These are phyloP conservation scores for Hypsizygus marmoreus DNA, from an alignment of 768 basidiomycete genomes.

Conservation along the genomic window DNA sequence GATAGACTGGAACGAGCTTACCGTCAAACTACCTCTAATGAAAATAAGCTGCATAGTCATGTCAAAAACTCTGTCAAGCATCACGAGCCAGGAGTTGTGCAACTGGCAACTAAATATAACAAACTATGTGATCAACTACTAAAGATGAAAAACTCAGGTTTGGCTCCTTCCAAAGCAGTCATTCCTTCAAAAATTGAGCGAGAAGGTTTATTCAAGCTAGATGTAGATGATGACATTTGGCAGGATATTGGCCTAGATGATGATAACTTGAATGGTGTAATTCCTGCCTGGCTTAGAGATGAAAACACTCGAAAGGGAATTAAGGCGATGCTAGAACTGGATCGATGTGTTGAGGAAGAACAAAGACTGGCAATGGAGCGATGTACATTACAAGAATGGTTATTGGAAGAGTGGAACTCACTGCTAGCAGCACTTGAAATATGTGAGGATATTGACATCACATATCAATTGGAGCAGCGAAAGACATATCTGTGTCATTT, in stretches of 20 bases:
- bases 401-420: too few relatives aligned
- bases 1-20: not conserved
- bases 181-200: constrained; percentile 22
- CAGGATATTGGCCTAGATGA: constrained; percentile 30
- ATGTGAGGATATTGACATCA: too few relatives aligned
- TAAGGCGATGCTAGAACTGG: constrained; percentile 23
- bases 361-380: too few relatives aligned
- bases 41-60: not conserved
- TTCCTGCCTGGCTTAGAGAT: constrained; percentile 31
- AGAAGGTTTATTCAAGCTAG: constrained; percentile 25
- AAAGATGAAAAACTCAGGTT: too few relatives aligned
- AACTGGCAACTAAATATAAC: not conserved
- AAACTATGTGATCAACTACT: too few relatives aligned
- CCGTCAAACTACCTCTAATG: not conserved
- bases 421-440: too few relatives aligned
- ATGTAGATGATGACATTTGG: constrained; percentile 40
- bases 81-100: not conserved
- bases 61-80: not conserved
- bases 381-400: too few relatives aligned
- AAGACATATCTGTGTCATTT: not conserved
- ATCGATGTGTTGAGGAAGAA: too few relatives aligned
- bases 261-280: constrained; percentile 5
- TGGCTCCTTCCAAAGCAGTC: constrained; percentile 23
- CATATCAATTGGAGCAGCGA: not conserved
- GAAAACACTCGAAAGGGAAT: constrained; percentile 28